Base-by-base conservation (phyloP, 495 filamentous ascomycete species). In the Penicillium waksmanii region DNA sequence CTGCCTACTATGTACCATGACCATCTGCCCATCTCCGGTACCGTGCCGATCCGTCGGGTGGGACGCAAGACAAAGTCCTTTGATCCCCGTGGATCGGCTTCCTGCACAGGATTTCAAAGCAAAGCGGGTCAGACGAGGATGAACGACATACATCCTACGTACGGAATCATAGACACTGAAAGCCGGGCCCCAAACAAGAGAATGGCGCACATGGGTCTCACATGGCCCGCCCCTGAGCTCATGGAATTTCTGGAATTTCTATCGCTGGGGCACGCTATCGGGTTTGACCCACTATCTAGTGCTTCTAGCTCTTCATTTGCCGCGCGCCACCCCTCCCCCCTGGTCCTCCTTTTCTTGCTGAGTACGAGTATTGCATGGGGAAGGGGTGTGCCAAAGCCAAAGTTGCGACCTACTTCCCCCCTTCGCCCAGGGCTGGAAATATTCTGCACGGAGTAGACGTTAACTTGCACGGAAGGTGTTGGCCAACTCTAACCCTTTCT, bases 271-370 rank as follows among this genome's bases (percentile, higher is more conserved):
- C 38, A 44, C 56, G 56, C 58, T 65, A 65, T 61, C 47, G 33
- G 40, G 40, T 48, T 48, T 47, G 67, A 65, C 67, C 72, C 72
- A 73, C 71, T 38, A 34, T 52, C 71, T 73, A 73, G 65, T 73
- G 64, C 47, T 67, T 69, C 62, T 75, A 73, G 67, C 62, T 55
- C 57, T 66, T 68, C 40, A 62, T 62, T 61, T 67, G 55, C 62
- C 59, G 64, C 66, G 58, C 63, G 51, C 64, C 43, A 58, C 62
- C 49, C 50, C 25, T n/a, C 23, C 21, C 23, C 23, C 46, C 21
- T 48, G 21, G 46, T 6, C 4, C 42, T 17, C 15, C 42, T 38
- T 38, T n/a, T 19, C n/a, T n/a, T 17, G 3, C 6, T 5, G 12
- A 19, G 5, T 1, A 2, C n/a, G 9, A 18, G 42, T 8, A 17